A percentile compares a stretch with the other conserved stretches of the same genome.
Evolutionary conservation across 2,329 filamentous ascomycete genomes (phyloP).

Genomic region (Colletotrichum viniferum): DNA sequence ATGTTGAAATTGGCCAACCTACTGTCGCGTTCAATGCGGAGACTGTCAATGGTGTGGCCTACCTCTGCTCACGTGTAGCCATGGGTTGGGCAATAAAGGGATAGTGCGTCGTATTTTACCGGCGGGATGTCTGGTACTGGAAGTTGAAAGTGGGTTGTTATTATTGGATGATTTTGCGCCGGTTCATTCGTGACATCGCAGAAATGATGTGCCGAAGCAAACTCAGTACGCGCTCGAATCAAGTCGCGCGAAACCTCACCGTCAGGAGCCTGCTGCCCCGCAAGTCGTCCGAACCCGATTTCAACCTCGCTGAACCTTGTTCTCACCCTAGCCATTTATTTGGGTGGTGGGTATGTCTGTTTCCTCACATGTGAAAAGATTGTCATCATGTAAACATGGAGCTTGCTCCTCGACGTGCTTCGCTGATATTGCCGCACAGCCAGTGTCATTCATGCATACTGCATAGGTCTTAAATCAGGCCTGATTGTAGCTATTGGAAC

Average conservation of each 20-base stretch:
- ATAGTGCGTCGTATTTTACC: not conserved
- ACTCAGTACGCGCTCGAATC: constrained; percentile 6
- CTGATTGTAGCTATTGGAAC: not conserved
- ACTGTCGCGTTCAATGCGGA: not conserved
- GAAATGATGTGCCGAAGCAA: constrained; percentile 10
- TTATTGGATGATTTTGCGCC: not conserved
- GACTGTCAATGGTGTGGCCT: not conserved
- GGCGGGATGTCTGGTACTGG: not conserved
- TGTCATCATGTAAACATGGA: not conserved
- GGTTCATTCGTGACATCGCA: not conserved
- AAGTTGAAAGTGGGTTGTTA: not conserved
- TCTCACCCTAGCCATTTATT: not conserved
- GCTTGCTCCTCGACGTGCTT: not conserved
- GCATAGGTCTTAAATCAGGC: not conserved
- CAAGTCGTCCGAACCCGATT: not conserved
- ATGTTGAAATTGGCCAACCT: not conserved
- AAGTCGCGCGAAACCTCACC: not conserved
- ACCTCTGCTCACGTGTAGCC: not conserved
- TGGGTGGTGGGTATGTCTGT: not conserved
- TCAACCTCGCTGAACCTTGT: not conserved
- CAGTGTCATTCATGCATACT: not conserved
- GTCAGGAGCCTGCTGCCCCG: not conserved
- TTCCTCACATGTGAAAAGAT: not conserved
- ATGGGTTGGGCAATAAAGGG: not conserved
- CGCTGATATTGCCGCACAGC: not conserved